Base-by-base conservation (phyloP, 1,284 basidiomycete genomes). In the Lignosus rhinocerotis region DNA sequence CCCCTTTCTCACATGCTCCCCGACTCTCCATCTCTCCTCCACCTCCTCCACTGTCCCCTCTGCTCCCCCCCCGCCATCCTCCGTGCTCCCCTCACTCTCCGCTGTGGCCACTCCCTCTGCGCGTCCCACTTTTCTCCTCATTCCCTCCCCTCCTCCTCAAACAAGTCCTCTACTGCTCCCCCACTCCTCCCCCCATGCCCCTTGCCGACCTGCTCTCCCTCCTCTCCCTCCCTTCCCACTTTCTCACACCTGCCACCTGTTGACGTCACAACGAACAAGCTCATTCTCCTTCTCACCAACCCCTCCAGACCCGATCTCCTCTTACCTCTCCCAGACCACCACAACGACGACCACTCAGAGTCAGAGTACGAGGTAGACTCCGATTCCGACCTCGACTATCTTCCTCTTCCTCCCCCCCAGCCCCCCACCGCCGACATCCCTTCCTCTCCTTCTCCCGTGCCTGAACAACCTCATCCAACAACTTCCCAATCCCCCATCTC, bases 251-350 rank as follows among this genome's bases (percentile, higher is more conserved):
- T 70, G 11, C 68, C 72, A 25, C 66, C 69, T 43, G 69, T 78
- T 33, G 90, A 93, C 70, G 82, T 92, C 63, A 80, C 83, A 50
- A 72, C 91, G 47, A 84, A 79, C 69, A 88, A 86, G 68, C 72
- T 92, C 62, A 61, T 90, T 30, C 67, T 69, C 45, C 75, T 88
- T 58, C 69, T 83, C 25, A 55, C 71, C 30, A 56, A 55, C 44
- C 46, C 59, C 10, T 60, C 62, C 30, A 51, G 49, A 14, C 46
- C 55, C 12, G 56, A 61, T 36, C 50, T 19, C 56, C 49, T n/a
- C 45, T 55, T 53, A 56, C 56, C 11, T 34, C 62, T 6, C 58
- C 49, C 56, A 49, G 25, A 55, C 56, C 32, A 60, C 17, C 69
- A 69, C 59, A 60, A 63, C 2, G 67, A 64, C 44, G 65, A 66